Conservation (phyloP, 148 eudicot species). For the Oxyria digyna region DNA sequence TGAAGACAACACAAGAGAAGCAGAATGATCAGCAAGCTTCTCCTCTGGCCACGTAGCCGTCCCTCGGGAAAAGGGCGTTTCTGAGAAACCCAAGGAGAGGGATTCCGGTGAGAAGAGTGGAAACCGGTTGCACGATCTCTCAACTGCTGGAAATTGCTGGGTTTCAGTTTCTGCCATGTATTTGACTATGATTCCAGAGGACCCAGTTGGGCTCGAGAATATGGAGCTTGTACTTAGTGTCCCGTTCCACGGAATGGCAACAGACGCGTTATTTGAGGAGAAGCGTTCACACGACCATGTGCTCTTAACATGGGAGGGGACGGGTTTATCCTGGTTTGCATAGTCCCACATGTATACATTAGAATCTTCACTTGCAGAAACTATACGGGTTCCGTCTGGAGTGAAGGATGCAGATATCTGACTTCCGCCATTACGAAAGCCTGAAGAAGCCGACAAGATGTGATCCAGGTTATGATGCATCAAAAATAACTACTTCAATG, state of each 20-base stretch:
- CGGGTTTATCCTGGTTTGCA: conserved; percentile 9
- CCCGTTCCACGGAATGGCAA: conserved; percentile 75
- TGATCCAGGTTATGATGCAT: neutral
- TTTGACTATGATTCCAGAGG: conserved; percentile 21
- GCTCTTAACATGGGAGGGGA: conserved; percentile 23
- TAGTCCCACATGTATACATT: conserved; percentile 61
- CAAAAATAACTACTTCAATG: neutral
- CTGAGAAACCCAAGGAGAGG: conserved; percentile 34
- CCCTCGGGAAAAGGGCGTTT: conserved; percentile 42
- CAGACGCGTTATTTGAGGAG: conserved; percentile 35
- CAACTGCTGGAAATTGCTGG: neutral
- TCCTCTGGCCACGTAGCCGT: conserved; percentile 96
- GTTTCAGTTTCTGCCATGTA: conserved; percentile 16
- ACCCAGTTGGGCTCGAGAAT: conserved; percentile 8
- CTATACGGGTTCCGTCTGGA: conserved; percentile 47
- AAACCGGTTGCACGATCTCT: conserved; percentile 11
- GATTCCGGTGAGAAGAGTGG: conserved; percentile 29
- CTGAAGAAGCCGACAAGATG: conserved; percentile 16
- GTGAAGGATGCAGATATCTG: conserved; percentile 67
- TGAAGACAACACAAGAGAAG: conserved; percentile 24
- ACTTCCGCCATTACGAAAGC: conserved; percentile 44
- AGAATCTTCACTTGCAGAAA: conserved; percentile 70
- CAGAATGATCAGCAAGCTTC: conserved; percentile 28
- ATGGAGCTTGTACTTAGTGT: conserved; percentile 15
- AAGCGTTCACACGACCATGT: conserved; percentile 54